Evolutionary conservation across 2,329 filamentous ascomycete species (phyloP), one percentile per base, ranked within the genome.

Genomic region (Cladosporium oxysporum): DNA sequence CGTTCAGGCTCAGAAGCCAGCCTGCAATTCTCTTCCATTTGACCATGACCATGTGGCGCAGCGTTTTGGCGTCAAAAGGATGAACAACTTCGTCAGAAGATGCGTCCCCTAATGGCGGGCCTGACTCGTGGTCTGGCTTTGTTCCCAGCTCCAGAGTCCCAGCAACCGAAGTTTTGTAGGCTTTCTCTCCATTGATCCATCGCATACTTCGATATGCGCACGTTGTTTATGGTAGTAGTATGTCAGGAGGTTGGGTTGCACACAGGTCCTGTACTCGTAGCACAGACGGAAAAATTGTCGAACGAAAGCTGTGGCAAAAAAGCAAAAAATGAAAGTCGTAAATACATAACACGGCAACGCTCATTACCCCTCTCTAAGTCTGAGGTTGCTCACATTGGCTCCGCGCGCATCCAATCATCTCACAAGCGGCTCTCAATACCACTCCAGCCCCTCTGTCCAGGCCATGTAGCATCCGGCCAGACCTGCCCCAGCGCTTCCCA

Each of bases 401-500:
- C 12, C 16, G 12, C 37, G 16, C 26, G 14, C 26, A 53, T 53
- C 26, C 6, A 2, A 16, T 5, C 21, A 29, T 4, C n/a, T 62
- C 31, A 97, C 79, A 97, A 81, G 71, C 91, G 87, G 78, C 91
- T 93, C 80, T 97, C 92, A 67, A 95, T 83, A 55, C 87, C 85
- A 66, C 88, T 84, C 78, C 88, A 84, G 66, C 87, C 86, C 72
- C 88, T 85, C 74, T 92, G 88, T 67, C 89, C 88, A 23, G 92
- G 91, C 91, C 93, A 96, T 72, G 90, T 87, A 49, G 87, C 89
- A 72, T 96, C 92, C 1, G 95, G 95, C 95, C 95, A 99, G 70
- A 99, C 90, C 69, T 90, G 84, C 66, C 90, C 88, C 76, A 99
- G 88, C 29, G 93, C 94, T 80, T 98, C 94, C 92, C 93, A 97